Conservation (phyloP, 2,329 filamentous ascomycete genomes). For the Ramularia collo-cygni region DNA sequence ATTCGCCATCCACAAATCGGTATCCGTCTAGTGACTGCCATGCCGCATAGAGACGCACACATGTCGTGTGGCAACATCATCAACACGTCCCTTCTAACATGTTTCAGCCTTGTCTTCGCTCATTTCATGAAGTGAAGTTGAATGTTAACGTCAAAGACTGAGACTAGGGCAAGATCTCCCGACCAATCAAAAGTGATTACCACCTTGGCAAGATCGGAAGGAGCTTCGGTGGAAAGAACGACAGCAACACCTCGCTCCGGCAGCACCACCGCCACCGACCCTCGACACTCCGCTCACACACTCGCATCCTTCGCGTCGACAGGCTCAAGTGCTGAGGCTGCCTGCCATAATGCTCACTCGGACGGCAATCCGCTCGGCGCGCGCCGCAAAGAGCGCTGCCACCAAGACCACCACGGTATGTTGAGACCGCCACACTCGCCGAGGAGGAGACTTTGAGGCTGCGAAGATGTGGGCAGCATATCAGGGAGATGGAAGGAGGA, state of each 20-base stretch:
- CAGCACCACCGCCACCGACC: conserved; percentile 9
- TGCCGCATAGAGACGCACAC: too few species aligned
- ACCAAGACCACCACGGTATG: conserved; percentile 42
- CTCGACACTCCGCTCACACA: conserved; percentile 5
- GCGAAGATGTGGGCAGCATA: not conserved
- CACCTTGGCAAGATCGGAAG: too few species aligned
- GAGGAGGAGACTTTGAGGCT: not conserved
- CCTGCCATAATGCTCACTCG: conserved; percentile 72
- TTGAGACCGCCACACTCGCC: conserved; percentile 8
- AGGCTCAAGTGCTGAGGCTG: conserved; percentile 29
- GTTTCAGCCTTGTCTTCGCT: too few species aligned
- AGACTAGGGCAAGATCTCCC: too few species aligned
- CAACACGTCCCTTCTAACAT: too few species aligned
- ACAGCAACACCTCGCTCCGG: conserved; percentile 1
- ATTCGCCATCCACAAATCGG: too few species aligned
- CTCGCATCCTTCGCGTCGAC: conserved; percentile 11
- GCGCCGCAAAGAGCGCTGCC: conserved; percentile 62
- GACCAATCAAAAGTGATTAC: too few species aligned
- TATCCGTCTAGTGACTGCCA: too few species aligned
- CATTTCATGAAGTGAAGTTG: too few species aligned
- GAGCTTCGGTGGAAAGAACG: too few species aligned
- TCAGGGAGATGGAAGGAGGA: not conserved
- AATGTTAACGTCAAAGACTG: too few species aligned
- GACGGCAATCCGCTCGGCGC: conserved; percentile 82
- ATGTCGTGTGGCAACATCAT: too few species aligned